Base-by-base conservation (phyloP, 148 eudicot genomes). In the Selenicereus undatus region DNA sequence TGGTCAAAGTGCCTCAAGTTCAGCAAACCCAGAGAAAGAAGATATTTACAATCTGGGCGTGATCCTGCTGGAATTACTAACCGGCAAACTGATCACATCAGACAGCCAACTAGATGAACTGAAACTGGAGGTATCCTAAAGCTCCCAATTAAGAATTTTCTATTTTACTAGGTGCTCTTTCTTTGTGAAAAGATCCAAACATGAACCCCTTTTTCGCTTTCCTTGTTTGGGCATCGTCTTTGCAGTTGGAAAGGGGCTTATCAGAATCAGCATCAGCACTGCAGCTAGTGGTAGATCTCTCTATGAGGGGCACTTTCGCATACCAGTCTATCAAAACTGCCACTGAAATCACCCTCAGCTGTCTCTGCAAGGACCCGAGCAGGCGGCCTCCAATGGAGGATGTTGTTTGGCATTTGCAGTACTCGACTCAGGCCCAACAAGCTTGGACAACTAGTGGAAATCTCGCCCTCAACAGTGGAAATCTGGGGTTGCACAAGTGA, bases 361-460 rank as follows among this genome's bases (percentile, higher is more conserved):
- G 99, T 75, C 86, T 96, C 22, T 50, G 73, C 84, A 86, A 84
- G 71, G 94, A 93, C 5, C 82, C 93, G 13, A 88, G 75, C 66
- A 79, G 81, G 29, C 92, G 99, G 12, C 99, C 99, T 10, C 87
- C 93, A 2, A 89, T 92, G 74, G 99, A 93, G 76, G 99, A 96
- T 51, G 97, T 93, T 43, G 89, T 92, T 79, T 96, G 99, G 99
- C 90, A 96, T 77, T 83, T 96, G 90, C 93, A 96, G 90, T 96
- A 96, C 65, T 92, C 99, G 0, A 86, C 91, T 80, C 98, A 96
- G 82, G 98, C 93, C 71, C 99, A 96, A 82, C 97, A 95, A 84
- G 92, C 92, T 22, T 95, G 99, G 97, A 88, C 89, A 18, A 95
- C 87, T 82, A 93, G 97, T 76, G 99, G 99, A 52, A 95, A 93